These are phyloP conservation scores for Capsicum baccatum DNA, from an alignment of 257 asterid genomes.

Conservation along the genomic window DNA sequence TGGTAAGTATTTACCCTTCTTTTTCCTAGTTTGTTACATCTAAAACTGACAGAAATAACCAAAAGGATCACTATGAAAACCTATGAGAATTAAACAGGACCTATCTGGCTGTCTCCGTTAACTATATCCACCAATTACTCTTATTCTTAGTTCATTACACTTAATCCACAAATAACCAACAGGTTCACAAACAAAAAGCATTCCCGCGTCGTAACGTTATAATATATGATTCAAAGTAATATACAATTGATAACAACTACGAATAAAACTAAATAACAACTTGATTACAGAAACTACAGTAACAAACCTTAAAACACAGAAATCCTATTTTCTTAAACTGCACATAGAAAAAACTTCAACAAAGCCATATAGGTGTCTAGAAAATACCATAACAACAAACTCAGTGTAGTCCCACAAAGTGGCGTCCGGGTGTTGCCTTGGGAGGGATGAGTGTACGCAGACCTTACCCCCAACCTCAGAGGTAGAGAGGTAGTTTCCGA, in stretches of 20 bases:
- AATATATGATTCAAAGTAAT: not conserved
- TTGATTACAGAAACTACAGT: not conserved
- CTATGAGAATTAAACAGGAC: not conserved
- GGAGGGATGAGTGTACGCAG: too few species aligned
- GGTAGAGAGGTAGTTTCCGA: too few species aligned
- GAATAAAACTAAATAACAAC: not conserved
- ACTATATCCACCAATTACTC: slow-evolving; percentile 12
- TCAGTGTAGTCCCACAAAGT: too few species aligned
- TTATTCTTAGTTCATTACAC: not conserved
- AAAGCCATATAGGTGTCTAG: not conserved
- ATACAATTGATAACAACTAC: not conserved
- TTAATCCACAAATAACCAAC: slow-evolving; percentile 4
- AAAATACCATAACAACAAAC: not conserved
- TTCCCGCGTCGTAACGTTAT: not conserved
- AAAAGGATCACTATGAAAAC: slow-evolving; percentile 5
- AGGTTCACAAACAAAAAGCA: not conserved
- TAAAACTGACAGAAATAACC: not conserved
- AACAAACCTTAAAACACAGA: not conserved
- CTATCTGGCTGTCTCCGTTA: not conserved
- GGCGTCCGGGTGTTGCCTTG: too few species aligned
- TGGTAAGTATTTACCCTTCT: not conserved
- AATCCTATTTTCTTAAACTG: not conserved
- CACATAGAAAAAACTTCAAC: not conserved
- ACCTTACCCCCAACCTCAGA: too few species aligned
- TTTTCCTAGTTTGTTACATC: not conserved